These are phyloP conservation scores for Kodamaea laetipori DNA, from an alignment of 805 yeast genomes.

Conservation along the genomic window DNA sequence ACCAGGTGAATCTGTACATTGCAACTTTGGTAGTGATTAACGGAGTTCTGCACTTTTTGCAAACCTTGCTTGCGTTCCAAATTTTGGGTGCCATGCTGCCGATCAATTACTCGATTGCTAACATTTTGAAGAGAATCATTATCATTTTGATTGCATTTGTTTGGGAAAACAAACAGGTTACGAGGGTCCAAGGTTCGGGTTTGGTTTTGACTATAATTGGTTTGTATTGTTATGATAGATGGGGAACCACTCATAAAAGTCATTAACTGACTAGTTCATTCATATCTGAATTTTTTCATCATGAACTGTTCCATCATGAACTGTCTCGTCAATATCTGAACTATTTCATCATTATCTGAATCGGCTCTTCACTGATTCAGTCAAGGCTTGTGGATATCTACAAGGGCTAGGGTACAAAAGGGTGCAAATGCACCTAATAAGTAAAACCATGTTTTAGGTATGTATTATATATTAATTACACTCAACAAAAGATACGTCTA, in stretches of 20 bases:
- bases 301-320: not conserved
- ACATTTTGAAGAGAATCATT: slow-evolving; percentile 70
- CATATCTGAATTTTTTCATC: no score
- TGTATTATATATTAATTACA: no score
- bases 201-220: slow-evolving; percentile 40
- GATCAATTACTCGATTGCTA: slow-evolving; percentile 77
- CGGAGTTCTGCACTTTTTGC: slow-evolving; percentile 70
- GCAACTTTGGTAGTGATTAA: slow-evolving; percentile 52
- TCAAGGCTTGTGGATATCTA: no score
- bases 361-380: no score
- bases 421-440: no score
- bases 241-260: slow-evolving; percentile 30
- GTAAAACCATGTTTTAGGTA: no score
- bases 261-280: no score
- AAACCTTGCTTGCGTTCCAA: slow-evolving; percentile 75
- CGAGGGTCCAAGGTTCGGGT: slow-evolving; percentile 37
- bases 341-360: no score
- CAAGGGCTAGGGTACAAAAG: no score
- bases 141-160: slow-evolving; percentile 66
- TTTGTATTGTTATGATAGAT: slow-evolving; percentile 44
- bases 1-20: slow-evolving; percentile 34
- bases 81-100: slow-evolving; percentile 72
- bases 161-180: slow-evolving; percentile 53
- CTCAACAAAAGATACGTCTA: no score
- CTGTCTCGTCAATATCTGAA: not conserved